Conservation (phyloP, 805 yeast species). For the Torulaspora microellipsoides region DNA sequence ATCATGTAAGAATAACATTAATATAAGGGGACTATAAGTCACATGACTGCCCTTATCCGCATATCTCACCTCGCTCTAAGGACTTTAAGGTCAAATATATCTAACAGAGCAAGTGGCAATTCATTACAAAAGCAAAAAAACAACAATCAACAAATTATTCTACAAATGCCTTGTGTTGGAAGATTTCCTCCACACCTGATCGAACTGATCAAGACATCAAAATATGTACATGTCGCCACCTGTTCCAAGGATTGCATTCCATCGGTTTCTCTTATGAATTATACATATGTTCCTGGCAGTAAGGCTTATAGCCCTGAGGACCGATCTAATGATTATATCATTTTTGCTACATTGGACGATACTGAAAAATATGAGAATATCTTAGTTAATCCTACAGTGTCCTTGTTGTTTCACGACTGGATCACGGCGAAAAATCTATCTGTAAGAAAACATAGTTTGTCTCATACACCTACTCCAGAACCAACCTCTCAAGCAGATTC, state of each 20-base stretch:
- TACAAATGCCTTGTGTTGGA: slow-evolving; percentile 30
- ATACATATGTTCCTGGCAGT: slow-evolving; percentile 53
- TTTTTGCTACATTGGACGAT: slow-evolving; percentile 64
- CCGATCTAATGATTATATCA: slow-evolving; percentile 46
- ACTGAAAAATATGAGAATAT: slow-evolving; percentile 77
- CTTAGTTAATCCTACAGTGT: slow-evolving; percentile 65
- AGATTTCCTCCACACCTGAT: slow-evolving; percentile 38
- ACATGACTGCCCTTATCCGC: too few relatives aligned
- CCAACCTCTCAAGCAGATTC: slow-evolving; percentile 17
- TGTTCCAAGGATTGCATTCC: slow-evolving; percentile 62
- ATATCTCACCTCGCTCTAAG: too few relatives aligned
- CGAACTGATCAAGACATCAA: slow-evolving; percentile 51
- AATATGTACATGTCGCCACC: slow-evolving; percentile 82
- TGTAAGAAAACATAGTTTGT: slow-evolving; percentile 27
- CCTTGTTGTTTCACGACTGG: slow-evolving; percentile 90
- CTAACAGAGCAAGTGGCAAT: too few relatives aligned
- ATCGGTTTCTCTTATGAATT: slow-evolving; percentile 89
- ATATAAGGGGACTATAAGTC: too few relatives aligned
- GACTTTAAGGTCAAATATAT: too few relatives aligned
- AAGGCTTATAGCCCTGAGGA: slow-evolving; percentile 33
- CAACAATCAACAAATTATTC: too few relatives aligned
- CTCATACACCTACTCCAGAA: slow-evolving; percentile 31
- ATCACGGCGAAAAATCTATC: slow-evolving; percentile 51
- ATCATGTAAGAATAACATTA: too few relatives aligned
- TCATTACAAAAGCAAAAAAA: too few relatives aligned